Evolutionary conservation across 148 eudicot genomes (phyloP).

Genomic region (Silene conica): DNA sequence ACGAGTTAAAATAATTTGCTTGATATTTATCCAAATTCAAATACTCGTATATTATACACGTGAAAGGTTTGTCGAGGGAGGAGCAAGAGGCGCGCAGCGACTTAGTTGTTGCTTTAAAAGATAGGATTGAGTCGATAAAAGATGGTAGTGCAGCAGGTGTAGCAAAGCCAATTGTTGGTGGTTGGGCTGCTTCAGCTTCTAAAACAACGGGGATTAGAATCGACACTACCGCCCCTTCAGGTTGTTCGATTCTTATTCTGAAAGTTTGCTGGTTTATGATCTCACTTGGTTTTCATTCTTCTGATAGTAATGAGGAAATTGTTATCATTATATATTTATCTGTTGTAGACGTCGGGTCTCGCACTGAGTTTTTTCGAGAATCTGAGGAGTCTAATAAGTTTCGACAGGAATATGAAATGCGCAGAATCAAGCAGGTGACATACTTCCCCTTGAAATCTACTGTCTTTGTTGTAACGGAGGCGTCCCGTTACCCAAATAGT

Average conservation of each 20-base stretch:
- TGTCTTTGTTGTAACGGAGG: no score
- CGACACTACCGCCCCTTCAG: slow-evolving; percentile 43
- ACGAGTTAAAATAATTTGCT: no score
- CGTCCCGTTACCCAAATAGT: no score
- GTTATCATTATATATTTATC: background rate
- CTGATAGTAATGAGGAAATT: slow-evolving; percentile 9
- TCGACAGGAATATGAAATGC: slow-evolving; percentile 68
- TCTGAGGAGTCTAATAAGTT: slow-evolving; percentile 50
- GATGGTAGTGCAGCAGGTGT: slow-evolving; percentile 44
- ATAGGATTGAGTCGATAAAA: slow-evolving; percentile 56
- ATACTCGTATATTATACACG: slow-evolving; percentile 42
- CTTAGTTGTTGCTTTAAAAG: slow-evolving; percentile 45
- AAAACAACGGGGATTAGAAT: slow-evolving; percentile 37
- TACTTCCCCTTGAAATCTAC: no score
- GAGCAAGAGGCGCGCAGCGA: slow-evolving; percentile 63
- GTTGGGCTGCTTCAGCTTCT: slow-evolving; percentile 51
- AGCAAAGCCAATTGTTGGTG: slow-evolving; percentile 36
- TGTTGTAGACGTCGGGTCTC: slow-evolving; percentile 37
- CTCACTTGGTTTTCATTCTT: background rate
- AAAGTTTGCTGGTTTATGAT: no score
- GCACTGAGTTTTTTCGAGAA: slow-evolving; percentile 38
- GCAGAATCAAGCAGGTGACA: slow-evolving; percentile 54
- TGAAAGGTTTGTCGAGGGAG: slow-evolving; percentile 58
- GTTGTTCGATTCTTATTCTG: slow-evolving; percentile 24
- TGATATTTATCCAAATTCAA: no score